A percentile compares a stretch with the other conserved stretches of the same genome.
Conservation (phyloP, 345 rosid species). For the Murraya koenigii region DNA sequence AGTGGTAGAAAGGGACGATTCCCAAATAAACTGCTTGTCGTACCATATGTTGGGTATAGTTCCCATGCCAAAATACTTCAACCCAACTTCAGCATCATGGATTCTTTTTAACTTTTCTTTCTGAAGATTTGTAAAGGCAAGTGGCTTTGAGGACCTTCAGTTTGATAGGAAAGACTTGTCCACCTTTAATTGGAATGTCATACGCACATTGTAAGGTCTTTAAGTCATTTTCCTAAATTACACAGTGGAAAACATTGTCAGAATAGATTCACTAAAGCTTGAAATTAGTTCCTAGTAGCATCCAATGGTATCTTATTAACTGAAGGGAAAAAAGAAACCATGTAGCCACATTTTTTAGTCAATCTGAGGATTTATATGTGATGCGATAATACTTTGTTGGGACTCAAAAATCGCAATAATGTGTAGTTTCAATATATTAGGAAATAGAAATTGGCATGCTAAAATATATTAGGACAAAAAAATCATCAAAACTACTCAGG, state of each 20-base stretch:
- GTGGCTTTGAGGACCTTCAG: too few species aligned
- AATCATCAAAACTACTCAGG: too few species aligned
- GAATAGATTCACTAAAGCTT: background rate
- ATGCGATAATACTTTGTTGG: background rate
- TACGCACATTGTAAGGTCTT: background rate
- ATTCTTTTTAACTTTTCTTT: background rate
- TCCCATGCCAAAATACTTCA: background rate
- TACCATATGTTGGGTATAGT: background rate
- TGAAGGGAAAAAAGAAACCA: background rate
- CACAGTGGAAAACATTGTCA: background rate
- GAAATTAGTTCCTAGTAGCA: background rate
- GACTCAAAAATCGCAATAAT: background rate
- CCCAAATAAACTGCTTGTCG: background rate
- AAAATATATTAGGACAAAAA: too few species aligned
- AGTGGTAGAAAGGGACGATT: background rate
- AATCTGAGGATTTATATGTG: background rate
- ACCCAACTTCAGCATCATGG: background rate
- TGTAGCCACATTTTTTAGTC: background rate
- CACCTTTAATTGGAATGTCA: background rate
- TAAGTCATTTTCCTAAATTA: background rate
- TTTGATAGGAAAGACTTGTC: background rate
- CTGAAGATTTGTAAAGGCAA: background rate
- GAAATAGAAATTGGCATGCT: background rate
- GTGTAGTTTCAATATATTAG: background rate
- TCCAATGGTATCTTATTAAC: background rate